phyloP scores from a whole-genome alignment of 345 rosid genomes.

The Salix brachista region DNA sequence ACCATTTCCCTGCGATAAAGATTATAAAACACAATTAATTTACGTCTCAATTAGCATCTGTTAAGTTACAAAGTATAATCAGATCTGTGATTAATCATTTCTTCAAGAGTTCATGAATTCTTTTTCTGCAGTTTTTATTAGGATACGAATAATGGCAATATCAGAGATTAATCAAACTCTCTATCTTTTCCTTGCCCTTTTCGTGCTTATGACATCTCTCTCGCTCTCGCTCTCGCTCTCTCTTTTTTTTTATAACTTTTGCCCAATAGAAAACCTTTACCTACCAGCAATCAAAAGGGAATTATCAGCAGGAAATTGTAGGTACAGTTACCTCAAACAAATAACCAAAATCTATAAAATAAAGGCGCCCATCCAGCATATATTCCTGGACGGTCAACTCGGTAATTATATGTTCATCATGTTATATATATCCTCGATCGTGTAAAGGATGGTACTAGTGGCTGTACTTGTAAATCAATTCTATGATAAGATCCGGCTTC shows the following conservation, averaged over 20 bases:
- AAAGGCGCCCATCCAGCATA: neutral
- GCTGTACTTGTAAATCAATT: neutral
- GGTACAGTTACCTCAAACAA: too few species aligned
- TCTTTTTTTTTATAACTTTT: too few species aligned
- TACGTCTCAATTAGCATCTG: neutral
- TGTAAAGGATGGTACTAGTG: neutral
- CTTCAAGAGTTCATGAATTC: neutral
- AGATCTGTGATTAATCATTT: neutral
- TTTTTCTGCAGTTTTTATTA: neutral
- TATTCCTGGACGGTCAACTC: neutral
- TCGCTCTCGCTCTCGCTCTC: too few species aligned
- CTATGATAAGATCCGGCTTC: neutral
- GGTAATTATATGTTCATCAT: neutral
- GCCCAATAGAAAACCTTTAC: too few species aligned
- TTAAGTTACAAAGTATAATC: neutral
- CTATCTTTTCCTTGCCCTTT: neutral
- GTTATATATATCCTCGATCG: neutral
- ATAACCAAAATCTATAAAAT: neutral
- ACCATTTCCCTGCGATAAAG: conserved; percentile 18
- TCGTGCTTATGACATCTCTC: neutral
- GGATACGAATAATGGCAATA: neutral
- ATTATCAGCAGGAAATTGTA: too few species aligned
- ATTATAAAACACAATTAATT: neutral
- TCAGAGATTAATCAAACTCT: neutral
- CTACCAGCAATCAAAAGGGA: too few species aligned